A percentile compares a stretch with the other conserved stretches of the same genome.
phyloP scores from a whole-genome alignment of 257 asterid genomes.

The Nicotiana benthamiana region DNA sequence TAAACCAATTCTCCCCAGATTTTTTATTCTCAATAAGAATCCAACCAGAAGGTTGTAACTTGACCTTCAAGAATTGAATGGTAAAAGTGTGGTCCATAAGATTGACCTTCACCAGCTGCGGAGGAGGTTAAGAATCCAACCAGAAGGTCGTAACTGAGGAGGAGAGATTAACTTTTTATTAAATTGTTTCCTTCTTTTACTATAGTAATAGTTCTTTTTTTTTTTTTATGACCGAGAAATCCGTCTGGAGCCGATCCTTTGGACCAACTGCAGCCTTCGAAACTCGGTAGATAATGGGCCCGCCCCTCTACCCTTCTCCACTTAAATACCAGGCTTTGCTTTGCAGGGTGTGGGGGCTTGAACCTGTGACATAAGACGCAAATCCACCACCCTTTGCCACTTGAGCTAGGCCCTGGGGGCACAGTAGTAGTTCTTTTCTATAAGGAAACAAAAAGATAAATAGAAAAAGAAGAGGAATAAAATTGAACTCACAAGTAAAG shows the following conservation, averaged over 20 bases:
- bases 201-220: neutral
- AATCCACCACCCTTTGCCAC: no score
- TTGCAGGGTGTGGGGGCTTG: no score
- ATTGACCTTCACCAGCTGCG: no score
- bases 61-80: neutral
- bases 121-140: neutral
- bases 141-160: neutral
- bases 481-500: constrained; percentile 65
- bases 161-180: neutral
- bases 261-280: no score
- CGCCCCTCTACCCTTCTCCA: no score
- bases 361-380: no score
- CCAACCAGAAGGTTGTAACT: neutral
- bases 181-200: neutral
- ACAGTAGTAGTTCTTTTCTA: neutral
- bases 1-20: neutral
- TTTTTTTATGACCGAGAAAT: no score
- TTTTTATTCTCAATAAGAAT: neutral
- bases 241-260: no score
- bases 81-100: no score
- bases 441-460: neutral
- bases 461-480: neutral
- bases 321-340: no score
- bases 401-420: no score
- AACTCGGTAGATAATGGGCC: no score